These are phyloP conservation scores for Xylaria sp. DNA, from an alignment of 2,329 filamentous ascomycete genomes.

Conservation along the genomic window DNA sequence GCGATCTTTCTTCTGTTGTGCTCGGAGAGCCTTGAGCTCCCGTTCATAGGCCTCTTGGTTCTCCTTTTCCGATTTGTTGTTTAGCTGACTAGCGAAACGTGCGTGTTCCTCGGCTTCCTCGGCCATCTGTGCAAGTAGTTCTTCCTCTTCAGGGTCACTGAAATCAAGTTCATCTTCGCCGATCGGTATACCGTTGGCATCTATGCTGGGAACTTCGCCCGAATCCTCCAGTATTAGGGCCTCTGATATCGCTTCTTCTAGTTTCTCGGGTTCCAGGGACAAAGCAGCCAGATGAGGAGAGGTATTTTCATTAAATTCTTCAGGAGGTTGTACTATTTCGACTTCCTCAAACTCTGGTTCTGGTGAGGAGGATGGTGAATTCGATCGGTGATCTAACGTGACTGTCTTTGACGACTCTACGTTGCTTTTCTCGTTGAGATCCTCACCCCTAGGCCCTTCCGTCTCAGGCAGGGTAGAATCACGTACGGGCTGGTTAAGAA, in stretches of 20 bases:
- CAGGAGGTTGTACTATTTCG: constrained; percentile 25
- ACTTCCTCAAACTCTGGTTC: constrained; percentile 33
- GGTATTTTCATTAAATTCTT: constrained; percentile 16
- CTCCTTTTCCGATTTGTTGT: constrained; percentile 64
- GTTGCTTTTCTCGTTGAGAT: constrained; percentile 18
- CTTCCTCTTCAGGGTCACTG: constrained; percentile 88
- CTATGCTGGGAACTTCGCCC: constrained; percentile 10
- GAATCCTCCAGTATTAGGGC: constrained; percentile 5
- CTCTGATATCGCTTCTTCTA: constrained; percentile 15
- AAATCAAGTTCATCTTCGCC: constrained; percentile 59
- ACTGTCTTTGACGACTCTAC: background rate
- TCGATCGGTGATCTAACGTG: constrained; percentile 3
- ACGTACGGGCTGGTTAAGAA: constrained; percentile 19
- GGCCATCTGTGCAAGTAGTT: constrained; percentile 78
- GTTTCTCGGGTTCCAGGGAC: constrained; percentile 19
- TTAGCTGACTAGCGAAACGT: constrained; percentile 82
- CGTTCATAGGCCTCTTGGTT: constrained; percentile 76
- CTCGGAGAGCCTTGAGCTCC: constrained; percentile 79
- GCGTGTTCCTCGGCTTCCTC: constrained; percentile 91
- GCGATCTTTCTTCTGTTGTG: constrained; percentile 94
- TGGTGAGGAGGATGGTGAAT: constrained; percentile 22
- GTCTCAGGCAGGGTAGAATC: constrained; percentile 8
- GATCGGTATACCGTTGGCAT: constrained; percentile 36
- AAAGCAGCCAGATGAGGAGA: constrained; percentile 7
- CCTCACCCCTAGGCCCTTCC: constrained; percentile 15